Base-by-base conservation (phyloP, 495 filamentous ascomycete genomes). In the Letharia lupina region DNA sequence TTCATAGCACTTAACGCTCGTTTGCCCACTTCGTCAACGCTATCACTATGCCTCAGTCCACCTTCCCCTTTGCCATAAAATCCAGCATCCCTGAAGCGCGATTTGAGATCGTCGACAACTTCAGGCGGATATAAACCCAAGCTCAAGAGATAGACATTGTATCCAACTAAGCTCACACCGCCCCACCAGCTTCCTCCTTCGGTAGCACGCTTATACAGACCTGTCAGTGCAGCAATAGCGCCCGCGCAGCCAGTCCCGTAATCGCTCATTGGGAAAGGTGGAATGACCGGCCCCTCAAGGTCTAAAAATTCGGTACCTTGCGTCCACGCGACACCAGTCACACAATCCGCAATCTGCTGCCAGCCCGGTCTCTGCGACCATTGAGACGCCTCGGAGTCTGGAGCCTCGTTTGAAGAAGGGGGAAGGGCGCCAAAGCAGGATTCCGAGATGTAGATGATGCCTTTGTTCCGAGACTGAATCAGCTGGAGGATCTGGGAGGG, bases 181-280 rank as follows among this genome's bases (percentile, higher is more conserved):
- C 85, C 85, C 69, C 85, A 78, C 78, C 85, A 89, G 2, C 84
- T 86, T 11, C 87, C 87, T 44, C 87, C 86, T 59, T 78, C 69
- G 41, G 77, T 84, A 5, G 86, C 85, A 35, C 87, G 83, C 64
- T 81, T 77, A 67, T 81, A 86, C 20, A 91, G 80, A 37, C 86
- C 87, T 0, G 79, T 78, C 57, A 89, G 77, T 7, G 86, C 87
- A 39, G 85, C 84, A 67, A 87, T 81, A 39, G 82, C 82, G 31
- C 87, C 87, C 75, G 88, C 83, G 68, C 83, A 84, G 37, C 81
- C 89, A 3, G 89, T 90, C 40, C 89, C 86, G 74, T 93, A 91
- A 76, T 91, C 89, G 47, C 86, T 89, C 78, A 90, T 91, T 33
- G 89, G 90, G 75, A 91, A 91, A 0, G 88, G 88, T 59, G 89